Conservation (phyloP, 257 asterid species). For the Solanum neorickii region DNA sequence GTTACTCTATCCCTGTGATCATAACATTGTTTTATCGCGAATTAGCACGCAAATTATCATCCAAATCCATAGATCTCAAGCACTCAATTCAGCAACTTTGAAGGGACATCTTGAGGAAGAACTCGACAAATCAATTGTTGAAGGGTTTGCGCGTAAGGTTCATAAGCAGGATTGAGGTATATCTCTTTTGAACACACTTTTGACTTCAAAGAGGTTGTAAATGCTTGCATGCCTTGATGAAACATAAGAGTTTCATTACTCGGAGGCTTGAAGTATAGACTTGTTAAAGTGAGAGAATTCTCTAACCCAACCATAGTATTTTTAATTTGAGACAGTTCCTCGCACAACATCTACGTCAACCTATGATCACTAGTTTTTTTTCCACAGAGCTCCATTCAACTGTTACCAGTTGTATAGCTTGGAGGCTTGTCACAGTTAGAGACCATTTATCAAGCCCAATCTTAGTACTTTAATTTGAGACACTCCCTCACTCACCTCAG, state of each 20-base stretch:
- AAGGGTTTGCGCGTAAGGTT: background rate
- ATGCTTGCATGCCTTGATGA: background rate
- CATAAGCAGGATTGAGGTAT: background rate
- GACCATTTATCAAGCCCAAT: background rate
- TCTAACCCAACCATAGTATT: background rate
- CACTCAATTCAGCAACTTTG: background rate
- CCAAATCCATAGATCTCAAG: background rate
- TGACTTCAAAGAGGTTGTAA: background rate
- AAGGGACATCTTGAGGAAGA: background rate
- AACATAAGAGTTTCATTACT: background rate
- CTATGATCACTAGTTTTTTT: background rate
- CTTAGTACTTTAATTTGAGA: background rate
- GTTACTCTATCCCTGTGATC: background rate
- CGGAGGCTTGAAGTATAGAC: background rate
- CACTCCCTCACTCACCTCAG: background rate
- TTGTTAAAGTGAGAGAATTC: background rate
- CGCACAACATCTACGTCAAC: background rate
- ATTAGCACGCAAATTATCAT: background rate
- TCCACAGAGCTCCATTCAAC: background rate
- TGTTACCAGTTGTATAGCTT: background rate
- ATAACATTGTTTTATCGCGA: background rate
- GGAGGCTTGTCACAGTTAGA: background rate
- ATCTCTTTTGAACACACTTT: background rate
- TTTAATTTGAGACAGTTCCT: background rate
- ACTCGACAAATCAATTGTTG: background rate